Conservation (phyloP, 208 protist genomes). For the Acanthamoeba triangularis region DNA sequence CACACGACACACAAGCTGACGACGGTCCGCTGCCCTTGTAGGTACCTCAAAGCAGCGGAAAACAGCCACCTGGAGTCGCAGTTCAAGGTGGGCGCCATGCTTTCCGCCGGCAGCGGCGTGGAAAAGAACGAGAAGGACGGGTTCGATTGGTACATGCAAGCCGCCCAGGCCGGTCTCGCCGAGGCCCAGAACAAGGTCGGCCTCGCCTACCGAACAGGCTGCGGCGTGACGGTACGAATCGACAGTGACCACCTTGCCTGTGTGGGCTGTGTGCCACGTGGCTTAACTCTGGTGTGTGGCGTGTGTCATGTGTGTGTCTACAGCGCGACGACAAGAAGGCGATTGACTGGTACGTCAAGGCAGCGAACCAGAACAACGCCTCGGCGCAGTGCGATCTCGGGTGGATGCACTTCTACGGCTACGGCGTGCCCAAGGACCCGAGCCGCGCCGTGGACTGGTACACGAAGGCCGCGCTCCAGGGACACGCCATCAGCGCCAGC, state of each 20-base stretch:
- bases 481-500: constrained; percentile 24
- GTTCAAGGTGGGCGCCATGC: constrained; percentile 63
- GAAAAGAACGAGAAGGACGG: constrained; percentile 65
- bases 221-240: background rate
- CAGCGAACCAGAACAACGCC: constrained; percentile 68
- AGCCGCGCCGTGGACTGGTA: constrained; percentile 63
- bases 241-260: background rate
- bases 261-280: too few relatives aligned
- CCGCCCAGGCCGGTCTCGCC: constrained; percentile 43
- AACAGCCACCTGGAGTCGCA: constrained; percentile 57
- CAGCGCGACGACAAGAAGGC: constrained; percentile 61
- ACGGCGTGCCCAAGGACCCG: constrained; percentile 64
- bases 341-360: constrained; percentile 61
- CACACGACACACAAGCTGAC: background rate
- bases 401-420: constrained; percentile 52
- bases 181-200: constrained; percentile 63
- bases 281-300: background rate
- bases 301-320: background rate
- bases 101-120: constrained; percentile 31
- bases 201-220: constrained; percentile 31
- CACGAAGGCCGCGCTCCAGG: constrained; percentile 43
- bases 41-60: constrained; percentile 45
- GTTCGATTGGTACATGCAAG: constrained; percentile 56
- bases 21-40: background rate
- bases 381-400: constrained; percentile 68